Base-by-base conservation (phyloP, 257 asterid genomes). In the Paraleonurus japonicus region DNA sequence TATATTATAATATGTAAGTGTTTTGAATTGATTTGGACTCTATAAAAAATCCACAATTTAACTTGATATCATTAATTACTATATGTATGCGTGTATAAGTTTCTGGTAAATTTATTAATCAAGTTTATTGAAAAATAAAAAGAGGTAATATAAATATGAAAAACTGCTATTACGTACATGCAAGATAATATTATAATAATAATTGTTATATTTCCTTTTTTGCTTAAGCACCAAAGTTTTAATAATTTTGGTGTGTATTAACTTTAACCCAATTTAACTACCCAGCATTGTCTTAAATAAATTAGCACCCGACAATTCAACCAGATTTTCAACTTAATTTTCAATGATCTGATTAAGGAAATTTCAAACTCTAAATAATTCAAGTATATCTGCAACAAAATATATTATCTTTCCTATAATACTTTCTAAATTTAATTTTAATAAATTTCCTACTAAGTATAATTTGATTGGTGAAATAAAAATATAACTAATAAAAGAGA, bases 161-260 rank as follows among this genome's bases (percentile, higher is more conserved):
- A n/a, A 59, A 45, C 17, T 10, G 47, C 26, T 16, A n/a, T 53
- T 24, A 19, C n/a, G n/a, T n/a, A n/a, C n/a, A n/a, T n/a, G n/a
- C 33, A 5, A 51, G 37, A 39, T 11, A 20, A 45, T 7, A 8
- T 7, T 35, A 35, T 32, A 59, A 32, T 67, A 58, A 58, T 30
- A 39, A 75, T 67, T 59, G n/a, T 35, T 35, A 35, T 35, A 35
- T 35, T 35, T 12, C 59, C 41, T 13, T 76, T 61, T 33, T 50
- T 60, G 65, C 62, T 35, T 48, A 10, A 35, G 39, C 65, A 67
- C 41, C 35, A 48, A 68, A 60, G 16, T 50, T 8, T 67, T 33
- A 48, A 39, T 72, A 48, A 69, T 37, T 69, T 24, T 35, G 28
- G 27, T 4, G 72, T 22, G 11, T 17, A 20, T 47, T 47, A 15